phyloP scores from a whole-genome alignment of 495 filamentous ascomycete genomes.

The Tuber umbilicatum region DNA sequence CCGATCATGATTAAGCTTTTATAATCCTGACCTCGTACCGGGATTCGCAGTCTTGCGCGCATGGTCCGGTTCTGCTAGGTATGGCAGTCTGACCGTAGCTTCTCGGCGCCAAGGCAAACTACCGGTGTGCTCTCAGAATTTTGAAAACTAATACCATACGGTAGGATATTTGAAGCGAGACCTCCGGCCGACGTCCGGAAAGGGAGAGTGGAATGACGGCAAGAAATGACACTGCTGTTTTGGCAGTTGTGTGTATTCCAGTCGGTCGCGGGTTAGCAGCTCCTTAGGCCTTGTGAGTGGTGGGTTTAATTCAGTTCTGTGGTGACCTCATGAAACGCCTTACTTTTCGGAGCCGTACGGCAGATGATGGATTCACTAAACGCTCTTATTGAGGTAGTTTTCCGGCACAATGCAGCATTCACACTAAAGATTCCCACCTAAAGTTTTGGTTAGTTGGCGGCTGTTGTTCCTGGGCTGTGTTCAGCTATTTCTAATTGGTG shows the following conservation, averaged over 20 bases:
- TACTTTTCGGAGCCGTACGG: too few relatives aligned
- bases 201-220: background rate
- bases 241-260: background rate
- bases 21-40: background rate
- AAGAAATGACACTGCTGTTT: background rate
- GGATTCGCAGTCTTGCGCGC: background rate
- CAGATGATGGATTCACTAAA: too few relatives aligned
- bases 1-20: background rate
- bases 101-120: background rate
- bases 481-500: too few relatives aligned
- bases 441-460: too few relatives aligned
- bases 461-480: too few relatives aligned
- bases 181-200: background rate
- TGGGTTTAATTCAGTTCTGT: too few relatives aligned
- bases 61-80: background rate
- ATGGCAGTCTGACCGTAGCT: background rate
- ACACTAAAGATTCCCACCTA: too few relatives aligned
- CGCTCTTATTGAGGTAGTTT: too few relatives aligned
- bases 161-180: background rate
- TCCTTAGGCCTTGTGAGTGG: background rate
- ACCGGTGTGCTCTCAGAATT: background rate
- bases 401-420: too few relatives aligned
- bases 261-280: background rate
- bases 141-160: background rate
- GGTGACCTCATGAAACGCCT: too few relatives aligned